Percentiles rank a stretch among this genome's conserved stretches.
These are phyloP conservation scores for Pachysandra terminalis DNA, from an alignment of 164 flowering plant genomes.

Conservation along the genomic window DNA sequence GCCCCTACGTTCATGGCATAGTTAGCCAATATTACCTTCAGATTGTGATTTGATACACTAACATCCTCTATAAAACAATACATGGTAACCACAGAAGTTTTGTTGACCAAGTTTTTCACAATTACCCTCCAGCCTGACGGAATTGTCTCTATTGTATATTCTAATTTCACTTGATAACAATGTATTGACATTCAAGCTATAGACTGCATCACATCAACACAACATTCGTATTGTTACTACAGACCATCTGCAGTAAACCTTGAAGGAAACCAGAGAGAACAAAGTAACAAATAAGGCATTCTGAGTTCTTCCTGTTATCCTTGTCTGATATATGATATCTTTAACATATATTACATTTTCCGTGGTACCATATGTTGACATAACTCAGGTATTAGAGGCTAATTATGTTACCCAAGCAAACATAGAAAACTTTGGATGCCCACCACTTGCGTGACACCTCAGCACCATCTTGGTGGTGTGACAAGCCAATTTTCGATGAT, in stretches of 20 bases:
- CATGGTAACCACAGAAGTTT: neutral
- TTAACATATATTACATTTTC: too few species aligned
- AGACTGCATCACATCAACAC: neutral
- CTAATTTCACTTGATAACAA: neutral
- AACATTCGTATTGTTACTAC: neutral
- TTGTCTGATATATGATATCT: neutral
- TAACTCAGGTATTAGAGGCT: too few species aligned
- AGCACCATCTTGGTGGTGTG: too few species aligned
- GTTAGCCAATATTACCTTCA: too few species aligned
- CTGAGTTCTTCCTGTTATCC: neutral
- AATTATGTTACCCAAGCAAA: too few species aligned
- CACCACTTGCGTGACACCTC: too few species aligned
- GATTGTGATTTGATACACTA: neutral
- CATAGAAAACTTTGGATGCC: too few species aligned
- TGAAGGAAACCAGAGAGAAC: neutral
- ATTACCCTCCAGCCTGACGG: neutral
- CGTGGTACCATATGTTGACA: too few species aligned
- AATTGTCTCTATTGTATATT: neutral
- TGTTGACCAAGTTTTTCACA: neutral
- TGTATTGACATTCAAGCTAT: neutral
- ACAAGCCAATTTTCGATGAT: too few species aligned
- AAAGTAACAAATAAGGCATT: neutral
- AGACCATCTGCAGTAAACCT: neutral
- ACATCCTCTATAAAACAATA: neutral
- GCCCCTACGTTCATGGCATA: neutral